Evolutionary conservation across 228 moss, liverwort and hornwort genomes (phyloP), one percentile per base, ranked within the genome.

Genomic region (Sphagnum magellanicum): DNA sequence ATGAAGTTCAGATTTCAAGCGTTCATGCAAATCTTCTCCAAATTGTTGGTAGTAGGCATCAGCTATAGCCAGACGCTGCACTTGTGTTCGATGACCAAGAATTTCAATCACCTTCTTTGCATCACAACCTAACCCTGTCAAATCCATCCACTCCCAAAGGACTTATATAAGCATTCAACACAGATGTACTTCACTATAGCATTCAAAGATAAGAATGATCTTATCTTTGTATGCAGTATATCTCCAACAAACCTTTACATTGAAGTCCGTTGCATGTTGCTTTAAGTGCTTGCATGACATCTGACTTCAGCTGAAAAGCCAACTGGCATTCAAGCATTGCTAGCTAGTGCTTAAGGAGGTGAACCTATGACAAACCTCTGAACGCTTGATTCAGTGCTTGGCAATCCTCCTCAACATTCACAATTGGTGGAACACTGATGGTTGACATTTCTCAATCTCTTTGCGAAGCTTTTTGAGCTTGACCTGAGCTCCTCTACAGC

Each of bases 91-190:
- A 16, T 84, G 88, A 52, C 77, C 84, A 8, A 88, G 75, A 7
- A 84, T 84, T 70, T 84, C 79, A 61, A 88, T 84, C 14, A 88
- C 82, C 65, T 14, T 80, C 76, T 82, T 79, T 67, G 49, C 70
- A 78, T 88, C 84, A 74, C 88, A 88, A 50, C 88, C 88, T 47
- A 88, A 5, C 49, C 88, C 88, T 88, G 72, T 70, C 69, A 55
- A 55, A 55, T 12, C 12, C 55, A 55, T 55, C 55, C 8, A 8
- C 55, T 12, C 55, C 12, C 55, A 8, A 12, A 12, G 8, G 55
- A 55, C 3, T 12, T 12, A 8, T 8, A 55, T 55, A 8, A 8
- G 55, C 55, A 8, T 55, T 55, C 55, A 8, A 55, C 1, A 4
- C 55, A 55, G 55, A 55, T 12, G 55, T 12, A 32, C 32, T 32